These are phyloP conservation scores for Plantago major DNA, from an alignment of 257 asterid genomes.

Conservation along the genomic window DNA sequence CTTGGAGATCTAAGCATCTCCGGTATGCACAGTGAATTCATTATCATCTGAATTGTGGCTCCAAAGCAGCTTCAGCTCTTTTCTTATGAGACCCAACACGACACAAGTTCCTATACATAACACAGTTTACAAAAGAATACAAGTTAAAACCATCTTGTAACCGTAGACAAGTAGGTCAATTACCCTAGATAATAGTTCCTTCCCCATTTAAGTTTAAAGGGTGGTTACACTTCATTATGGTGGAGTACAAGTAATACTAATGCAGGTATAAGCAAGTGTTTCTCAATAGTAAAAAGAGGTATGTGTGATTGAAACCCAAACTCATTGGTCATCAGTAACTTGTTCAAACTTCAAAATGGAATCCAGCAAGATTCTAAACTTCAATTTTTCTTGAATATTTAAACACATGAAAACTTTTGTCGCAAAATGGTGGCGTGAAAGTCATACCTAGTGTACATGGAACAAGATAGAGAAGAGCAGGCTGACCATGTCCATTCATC, in stretches of 20 bases:
- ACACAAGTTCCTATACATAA: conserved; percentile 58
- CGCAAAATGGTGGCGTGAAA: conserved; percentile 11
- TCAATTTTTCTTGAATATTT: too few species aligned
- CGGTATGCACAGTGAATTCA: conserved; percentile 22
- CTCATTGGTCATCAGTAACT: too few species aligned
- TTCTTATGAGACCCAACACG: conserved; percentile 61
- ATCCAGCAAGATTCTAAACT: too few species aligned
- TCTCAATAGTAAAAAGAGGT: too few species aligned
- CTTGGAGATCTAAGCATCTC: conserved; percentile 33
- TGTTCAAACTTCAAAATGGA: too few species aligned
- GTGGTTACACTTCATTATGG: too few species aligned
- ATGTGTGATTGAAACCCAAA: too few species aligned
- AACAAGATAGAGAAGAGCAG: conserved; percentile 92
- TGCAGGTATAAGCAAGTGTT: too few species aligned
- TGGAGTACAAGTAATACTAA: too few species aligned
- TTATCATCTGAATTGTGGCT: conserved; percentile 28
- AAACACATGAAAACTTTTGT: background rate
- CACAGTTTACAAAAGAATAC: conserved; percentile 14
- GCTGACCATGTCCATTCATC: conserved; percentile 95
- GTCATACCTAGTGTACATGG: conserved; percentile 82
- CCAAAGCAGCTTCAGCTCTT: conserved; percentile 81
- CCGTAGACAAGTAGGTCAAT: background rate
- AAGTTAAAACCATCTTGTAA: background rate
- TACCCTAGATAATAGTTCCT: too few species aligned
- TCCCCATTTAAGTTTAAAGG: too few species aligned